Conservation (phyloP, 78 protist genomes). For the Monosiga brevicollis region DNA sequence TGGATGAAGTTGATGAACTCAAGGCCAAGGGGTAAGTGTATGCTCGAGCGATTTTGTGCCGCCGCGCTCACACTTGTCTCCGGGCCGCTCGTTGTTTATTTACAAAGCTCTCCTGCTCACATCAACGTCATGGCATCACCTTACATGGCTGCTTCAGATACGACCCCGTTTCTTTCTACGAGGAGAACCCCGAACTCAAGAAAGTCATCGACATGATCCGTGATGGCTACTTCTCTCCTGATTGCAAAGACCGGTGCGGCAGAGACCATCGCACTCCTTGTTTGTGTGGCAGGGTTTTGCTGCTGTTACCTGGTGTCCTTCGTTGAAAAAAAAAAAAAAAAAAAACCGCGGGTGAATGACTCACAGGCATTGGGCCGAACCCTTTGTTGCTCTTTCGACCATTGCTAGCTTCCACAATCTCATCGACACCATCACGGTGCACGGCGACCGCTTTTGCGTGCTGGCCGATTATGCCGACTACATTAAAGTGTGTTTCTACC, state of each 20-base stretch:
- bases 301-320: too few relatives aligned
- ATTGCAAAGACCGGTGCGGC: neutral
- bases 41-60: too few relatives aligned
- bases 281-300: too few relatives aligned
- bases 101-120: too few relatives aligned
- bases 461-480: constrained; percentile 31
- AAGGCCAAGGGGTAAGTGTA: neutral
- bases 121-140: too few relatives aligned
- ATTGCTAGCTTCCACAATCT: constrained; percentile 10
- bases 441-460: constrained; percentile 25
- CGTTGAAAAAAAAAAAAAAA: too few relatives aligned
- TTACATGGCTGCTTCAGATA: neutral
- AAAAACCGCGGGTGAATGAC: too few relatives aligned
- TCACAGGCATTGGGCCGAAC: too few relatives aligned
- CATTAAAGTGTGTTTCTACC: neutral
- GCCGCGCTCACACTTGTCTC: too few relatives aligned
- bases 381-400: too few relatives aligned
- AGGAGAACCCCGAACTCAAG: constrained; percentile 8
- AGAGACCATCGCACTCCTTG: too few relatives aligned
- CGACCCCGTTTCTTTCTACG: constrained; percentile 23
- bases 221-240: constrained; percentile 16
- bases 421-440: constrained; percentile 18
- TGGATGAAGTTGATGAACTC: constrained; percentile 39
- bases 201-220: constrained; percentile 17
- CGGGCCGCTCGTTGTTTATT: too few relatives aligned